Base-by-base conservation (phyloP, 495 filamentous ascomycete genomes). In the Penicillium argentinense region DNA sequence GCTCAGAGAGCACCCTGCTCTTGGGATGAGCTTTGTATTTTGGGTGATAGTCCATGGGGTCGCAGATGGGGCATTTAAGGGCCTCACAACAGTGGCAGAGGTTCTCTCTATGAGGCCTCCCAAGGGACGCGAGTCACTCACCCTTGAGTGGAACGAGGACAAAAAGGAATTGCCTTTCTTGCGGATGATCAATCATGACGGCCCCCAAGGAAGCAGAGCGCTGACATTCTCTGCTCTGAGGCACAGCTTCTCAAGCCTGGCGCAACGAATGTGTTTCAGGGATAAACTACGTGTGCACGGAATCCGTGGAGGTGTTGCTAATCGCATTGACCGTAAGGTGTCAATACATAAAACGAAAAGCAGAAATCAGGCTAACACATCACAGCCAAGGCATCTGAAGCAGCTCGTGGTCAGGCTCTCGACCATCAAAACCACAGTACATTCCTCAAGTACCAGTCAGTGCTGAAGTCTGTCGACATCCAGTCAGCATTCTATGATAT, bases 31-130 rank as follows among this genome's bases (percentile, higher is more conserved):
- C 21, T 61, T 57, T 51, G 33, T 55, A 2, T 61, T 61, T 24
- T 57, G 37, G 47, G 45, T 52, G 1, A 55, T 63, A 11, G 45
- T 57, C 8, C 16, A 45, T 37, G 30, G 57, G 1, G 27, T 64
- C 1, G 49, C 54, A 11, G 48, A 64, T 34, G 26, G 51, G 30
- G 57, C 51, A 9, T 64, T 60, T 22, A 64, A 59, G 26, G 57
- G 54, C 2, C 45, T 50, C 23, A 39, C 18, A 4, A 49, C 45
- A 0, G 39, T 58, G 1, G 42, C 25, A 28, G 45, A 63, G 2
- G 32, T 63, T 37, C 51, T 63, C 5, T 19, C 19, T 9, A 22
- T 42, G 19, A 51, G 41, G 29, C 53, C 48, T 8, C 51, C 45
- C 11, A 44, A 45, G 23, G 45, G 60, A 12, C 49, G 51, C 42